phyloP scores from a whole-genome alignment of 768 basidiomycete species.

The Kwoniella mangroviensis region DNA sequence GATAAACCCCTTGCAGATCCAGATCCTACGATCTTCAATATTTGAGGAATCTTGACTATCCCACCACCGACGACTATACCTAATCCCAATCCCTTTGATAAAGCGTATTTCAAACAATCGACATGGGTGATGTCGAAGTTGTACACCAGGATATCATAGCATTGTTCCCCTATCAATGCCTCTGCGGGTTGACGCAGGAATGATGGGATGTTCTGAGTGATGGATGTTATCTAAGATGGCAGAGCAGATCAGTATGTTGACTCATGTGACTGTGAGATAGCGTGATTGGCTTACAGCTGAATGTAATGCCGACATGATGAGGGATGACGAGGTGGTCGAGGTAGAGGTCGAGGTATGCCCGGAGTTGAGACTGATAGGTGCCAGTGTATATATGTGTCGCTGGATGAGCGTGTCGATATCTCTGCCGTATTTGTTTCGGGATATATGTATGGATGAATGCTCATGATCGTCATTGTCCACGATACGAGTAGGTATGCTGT shows the following conservation, averaged over 20 bases:
- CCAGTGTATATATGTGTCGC: neutral
- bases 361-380: neutral
- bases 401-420: neutral
- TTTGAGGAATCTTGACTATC: slow-evolving; percentile 95
- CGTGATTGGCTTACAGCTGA: slow-evolving; percentile 19
- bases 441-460: no score
- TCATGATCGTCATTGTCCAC: no score
- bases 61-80: slow-evolving; percentile 88
- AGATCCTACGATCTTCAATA: slow-evolving; percentile 59
- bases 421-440: neutral
- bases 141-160: slow-evolving; percentile 86
- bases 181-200: slow-evolving; percentile 80
- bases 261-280: neutral
- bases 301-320: slow-evolving; percentile 26
- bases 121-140: slow-evolving; percentile 77
- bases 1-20: slow-evolving; percentile 85
- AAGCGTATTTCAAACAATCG: slow-evolving; percentile 84
- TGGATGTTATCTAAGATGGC: slow-evolving; percentile 41
- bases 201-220: slow-evolving; percentile 84
- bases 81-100: slow-evolving; percentile 90
- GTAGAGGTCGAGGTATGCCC: neutral
- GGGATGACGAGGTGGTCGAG: neutral
- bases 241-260: neutral
- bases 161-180: slow-evolving; percentile 85
- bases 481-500: neutral